These are phyloP conservation scores for Closterium sp. DNA, from an alignment of 139 green algal genomes.

Conservation along the genomic window DNA sequence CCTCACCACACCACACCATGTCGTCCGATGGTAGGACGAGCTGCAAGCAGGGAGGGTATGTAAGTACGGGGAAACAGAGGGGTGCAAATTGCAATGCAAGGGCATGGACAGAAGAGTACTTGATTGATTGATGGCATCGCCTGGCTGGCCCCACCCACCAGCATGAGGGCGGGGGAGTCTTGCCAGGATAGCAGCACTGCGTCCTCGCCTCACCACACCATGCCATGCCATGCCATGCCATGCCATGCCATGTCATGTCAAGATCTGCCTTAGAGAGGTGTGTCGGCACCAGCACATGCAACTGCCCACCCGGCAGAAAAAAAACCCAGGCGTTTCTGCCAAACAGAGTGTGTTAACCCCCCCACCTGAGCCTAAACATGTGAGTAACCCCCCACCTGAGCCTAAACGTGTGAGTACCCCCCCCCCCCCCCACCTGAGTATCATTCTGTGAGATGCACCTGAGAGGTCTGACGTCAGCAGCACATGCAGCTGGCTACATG, in stretches of 20 bases:
- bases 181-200: not conserved
- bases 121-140: not conserved
- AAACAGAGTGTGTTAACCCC: too few relatives aligned
- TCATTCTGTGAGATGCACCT: not conserved
- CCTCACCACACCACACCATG: constrained; percentile 81
- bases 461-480: not conserved
- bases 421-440: too few relatives aligned
- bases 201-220: too few relatives aligned
- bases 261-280: constrained; percentile 70
- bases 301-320: constrained; percentile 32
- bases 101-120: not conserved
- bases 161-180: too few relatives aligned
- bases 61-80: not conserved
- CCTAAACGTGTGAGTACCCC: too few relatives aligned
- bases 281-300: constrained; percentile 54
- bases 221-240: too few relatives aligned
- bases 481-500: not conserved
- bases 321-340: too few relatives aligned
- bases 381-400: too few relatives aligned
- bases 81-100: too few relatives aligned
- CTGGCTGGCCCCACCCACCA: too few relatives aligned
- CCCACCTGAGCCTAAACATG: too few relatives aligned
- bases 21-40: constrained; percentile 46
- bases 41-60: not conserved
- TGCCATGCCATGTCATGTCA: too few relatives aligned